phyloP scores from a whole-genome alignment of 257 asterid species.

The Linaria vulgaris region DNA sequence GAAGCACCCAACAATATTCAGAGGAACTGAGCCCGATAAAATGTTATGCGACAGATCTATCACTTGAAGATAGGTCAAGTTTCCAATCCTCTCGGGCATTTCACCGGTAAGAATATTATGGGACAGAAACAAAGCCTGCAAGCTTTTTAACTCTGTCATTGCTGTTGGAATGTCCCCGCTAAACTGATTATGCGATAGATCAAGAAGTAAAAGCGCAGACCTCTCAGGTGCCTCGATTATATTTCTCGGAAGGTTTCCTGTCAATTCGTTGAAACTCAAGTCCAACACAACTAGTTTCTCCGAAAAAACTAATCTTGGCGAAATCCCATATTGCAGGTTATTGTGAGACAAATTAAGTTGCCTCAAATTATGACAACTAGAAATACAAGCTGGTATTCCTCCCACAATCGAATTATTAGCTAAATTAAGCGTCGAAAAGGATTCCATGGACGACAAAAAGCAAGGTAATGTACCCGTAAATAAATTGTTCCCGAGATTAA shows the following conservation, averaged over 20 bases:
- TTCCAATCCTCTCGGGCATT: constrained; percentile 85
- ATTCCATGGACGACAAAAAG: constrained; percentile 49
- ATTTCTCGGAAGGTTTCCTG: constrained; percentile 65
- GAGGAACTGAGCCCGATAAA: constrained; percentile 72
- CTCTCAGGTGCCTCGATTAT: constrained; percentile 56
- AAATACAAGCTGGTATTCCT: constrained; percentile 83
- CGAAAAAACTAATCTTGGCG: constrained; percentile 78
- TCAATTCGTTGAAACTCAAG: constrained; percentile 74
- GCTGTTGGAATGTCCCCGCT: constrained; percentile 63
- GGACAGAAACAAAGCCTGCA: constrained; percentile 85
- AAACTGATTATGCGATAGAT: constrained; percentile 70
- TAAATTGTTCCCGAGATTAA: constrained; percentile 60
- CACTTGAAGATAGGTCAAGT: constrained; percentile 84
- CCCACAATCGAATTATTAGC: constrained; percentile 76
- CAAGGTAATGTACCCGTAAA: constrained; percentile 83
- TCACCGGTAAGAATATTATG: constrained; percentile 68
- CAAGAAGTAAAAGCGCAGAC: constrained; percentile 68
- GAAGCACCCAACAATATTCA: constrained; percentile 89
- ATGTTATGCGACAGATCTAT: constrained; percentile 79
- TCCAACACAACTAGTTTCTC: constrained; percentile 57
- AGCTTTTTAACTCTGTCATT: constrained; percentile 69
- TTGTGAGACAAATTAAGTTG: constrained; percentile 76
- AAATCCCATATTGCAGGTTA: constrained; percentile 63
- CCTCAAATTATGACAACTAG: constrained; percentile 49
- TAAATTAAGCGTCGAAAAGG: constrained; percentile 62